A percentile compares a stretch with the other conserved stretches of the same genome.
Conservation (phyloP, 2,329 filamentous ascomycete species). For the Fusarium haematococcum region DNA sequence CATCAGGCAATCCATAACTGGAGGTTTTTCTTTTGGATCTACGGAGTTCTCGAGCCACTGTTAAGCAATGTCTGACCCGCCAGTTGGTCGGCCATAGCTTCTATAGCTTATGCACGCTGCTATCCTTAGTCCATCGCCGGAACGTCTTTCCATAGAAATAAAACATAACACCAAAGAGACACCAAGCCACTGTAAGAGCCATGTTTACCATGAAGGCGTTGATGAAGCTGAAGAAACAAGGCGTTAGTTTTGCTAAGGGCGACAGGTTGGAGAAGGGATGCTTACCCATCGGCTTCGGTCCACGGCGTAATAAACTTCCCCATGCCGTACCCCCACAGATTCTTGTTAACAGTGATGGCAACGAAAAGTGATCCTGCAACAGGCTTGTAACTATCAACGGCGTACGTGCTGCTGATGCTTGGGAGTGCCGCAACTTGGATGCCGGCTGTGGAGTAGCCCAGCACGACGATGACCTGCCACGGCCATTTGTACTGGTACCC, state of each 20-base stretch:
- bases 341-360: slow-evolving; percentile 25
- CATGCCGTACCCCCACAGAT: slow-evolving; percentile 25
- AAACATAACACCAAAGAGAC: slow-evolving; percentile 2
- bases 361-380: slow-evolving; percentile 18
- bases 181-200: slow-evolving; percentile 5
- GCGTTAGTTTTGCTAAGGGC: not conserved
- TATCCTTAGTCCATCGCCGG: slow-evolving; percentile 5
- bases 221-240: not conserved
- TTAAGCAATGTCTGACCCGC: no score
- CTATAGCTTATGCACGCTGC: slow-evolving; percentile 6
- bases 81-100: not conserved
- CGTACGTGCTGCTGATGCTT: slow-evolving; percentile 68
- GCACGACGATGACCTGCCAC: slow-evolving; percentile 61
- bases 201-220: slow-evolving; percentile 13
- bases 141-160: slow-evolving; percentile 19
- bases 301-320: slow-evolving; percentile 19
- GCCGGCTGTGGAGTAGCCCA: slow-evolving; percentile 56
- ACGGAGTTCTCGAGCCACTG: no score
- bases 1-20: no score
- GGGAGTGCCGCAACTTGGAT: slow-evolving; percentile 62
- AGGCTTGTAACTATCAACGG: slow-evolving; percentile 71
- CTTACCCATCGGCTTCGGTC: slow-evolving; percentile 15
- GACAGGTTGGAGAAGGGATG: not conserved
- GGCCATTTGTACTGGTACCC: slow-evolving; percentile 61
- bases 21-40: no score